Evolutionary conservation across 768 basidiomycete genomes (phyloP).

Genomic region (Phylloporus rhodoxanthus): DNA sequence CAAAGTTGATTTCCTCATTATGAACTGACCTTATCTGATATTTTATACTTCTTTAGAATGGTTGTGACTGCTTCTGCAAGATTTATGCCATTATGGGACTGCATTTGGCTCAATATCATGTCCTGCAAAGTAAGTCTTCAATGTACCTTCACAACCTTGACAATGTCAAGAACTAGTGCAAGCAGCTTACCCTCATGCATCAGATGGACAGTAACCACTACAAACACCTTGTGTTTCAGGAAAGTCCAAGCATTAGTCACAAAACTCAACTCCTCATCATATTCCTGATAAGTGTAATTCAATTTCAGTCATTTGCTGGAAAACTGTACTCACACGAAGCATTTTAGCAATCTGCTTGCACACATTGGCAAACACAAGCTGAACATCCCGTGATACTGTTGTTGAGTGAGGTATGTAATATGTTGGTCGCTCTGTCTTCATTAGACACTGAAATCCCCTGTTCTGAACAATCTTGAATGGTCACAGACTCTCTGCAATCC

Average conservation of each 20-base stretch:
- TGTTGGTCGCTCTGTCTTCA: neutral
- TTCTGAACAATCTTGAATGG: neutral
- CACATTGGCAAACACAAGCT: too few relatives aligned
- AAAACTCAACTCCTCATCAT: neutral
- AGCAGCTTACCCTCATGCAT: neutral
- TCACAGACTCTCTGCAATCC: neutral
- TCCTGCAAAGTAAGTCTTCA: neutral
- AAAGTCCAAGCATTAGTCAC: too few relatives aligned
- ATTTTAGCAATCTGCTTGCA: slow-evolving; percentile 21
- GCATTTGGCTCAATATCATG: too few relatives aligned
- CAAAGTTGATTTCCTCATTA: neutral
- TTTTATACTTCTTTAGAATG: neutral
- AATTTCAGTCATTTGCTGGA: too few relatives aligned
- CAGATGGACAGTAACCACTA: neutral
- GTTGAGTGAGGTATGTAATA: too few relatives aligned
- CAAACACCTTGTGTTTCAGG: neutral
- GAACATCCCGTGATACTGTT: too few relatives aligned
- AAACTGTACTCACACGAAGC: slow-evolving; percentile 15
- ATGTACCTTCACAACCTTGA: slow-evolving; percentile 19
- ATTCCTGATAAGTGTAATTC: neutral
- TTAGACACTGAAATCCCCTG: neutral
- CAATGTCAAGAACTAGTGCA: slow-evolving; percentile 24
- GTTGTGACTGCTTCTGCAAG: neutral
- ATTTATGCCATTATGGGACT: neutral
- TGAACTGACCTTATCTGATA: neutral